phyloP scores from a whole-genome alignment of 2,329 filamentous ascomycete genomes.

The Ophiocordyceps unilateralis region DNA sequence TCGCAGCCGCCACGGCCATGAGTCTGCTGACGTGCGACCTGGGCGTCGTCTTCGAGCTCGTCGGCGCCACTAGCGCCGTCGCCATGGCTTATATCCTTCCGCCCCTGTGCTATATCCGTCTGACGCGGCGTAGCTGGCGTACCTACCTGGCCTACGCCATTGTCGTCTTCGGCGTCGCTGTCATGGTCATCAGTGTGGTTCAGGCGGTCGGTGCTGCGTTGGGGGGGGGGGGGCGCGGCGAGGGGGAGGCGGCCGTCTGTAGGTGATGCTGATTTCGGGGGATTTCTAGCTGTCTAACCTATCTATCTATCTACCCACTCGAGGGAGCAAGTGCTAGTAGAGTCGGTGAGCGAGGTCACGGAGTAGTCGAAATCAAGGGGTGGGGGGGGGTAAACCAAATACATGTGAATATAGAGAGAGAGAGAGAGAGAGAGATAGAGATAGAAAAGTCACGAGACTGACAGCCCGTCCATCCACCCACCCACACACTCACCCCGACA shows the following conservation, averaged over 20 bases:
- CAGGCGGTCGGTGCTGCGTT: conserved; percentile 40
- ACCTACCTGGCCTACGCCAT: conserved; percentile 54
- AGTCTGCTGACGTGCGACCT: conserved; percentile 83
- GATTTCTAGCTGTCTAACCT: not conserved
- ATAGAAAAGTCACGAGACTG: too few species aligned
- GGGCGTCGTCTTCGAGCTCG: conserved; percentile 85
- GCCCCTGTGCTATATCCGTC: conserved; percentile 85
- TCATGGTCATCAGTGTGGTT: conserved; percentile 67
- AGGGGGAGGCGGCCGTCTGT: not conserved
- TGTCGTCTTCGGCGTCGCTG: conserved; percentile 62
- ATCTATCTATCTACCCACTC: not conserved
- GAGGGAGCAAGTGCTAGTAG: too few species aligned
- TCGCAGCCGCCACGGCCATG: conserved; percentile 60
- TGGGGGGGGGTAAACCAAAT: too few species aligned
- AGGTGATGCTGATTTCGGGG: not conserved
- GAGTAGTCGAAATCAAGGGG: too few species aligned
- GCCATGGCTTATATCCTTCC: conserved; percentile 91
- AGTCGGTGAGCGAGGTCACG: too few species aligned
- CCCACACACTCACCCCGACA: not conserved
- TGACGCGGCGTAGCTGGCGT: conserved; percentile 61
- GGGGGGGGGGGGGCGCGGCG: not conserved
- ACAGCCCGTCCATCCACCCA: not conserved
- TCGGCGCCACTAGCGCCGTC: conserved; percentile 87
- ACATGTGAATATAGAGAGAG: too few species aligned
- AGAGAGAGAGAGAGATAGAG: too few species aligned